Conservation (phyloP, 164 flowering plant genomes). For the Liquidambar formosana region DNA sequence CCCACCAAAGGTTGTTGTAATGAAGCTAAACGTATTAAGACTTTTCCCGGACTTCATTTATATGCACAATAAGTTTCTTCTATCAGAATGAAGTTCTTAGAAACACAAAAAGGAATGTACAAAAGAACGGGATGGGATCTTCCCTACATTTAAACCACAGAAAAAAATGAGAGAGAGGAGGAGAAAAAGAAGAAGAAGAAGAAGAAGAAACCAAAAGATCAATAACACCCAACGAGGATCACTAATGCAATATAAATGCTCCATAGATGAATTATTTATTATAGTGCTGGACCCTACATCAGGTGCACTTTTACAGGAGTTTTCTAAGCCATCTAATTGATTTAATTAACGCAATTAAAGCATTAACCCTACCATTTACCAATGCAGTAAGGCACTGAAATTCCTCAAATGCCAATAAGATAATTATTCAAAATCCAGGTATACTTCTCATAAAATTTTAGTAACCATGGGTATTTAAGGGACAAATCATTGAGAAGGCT, state of each 20-base stretch:
- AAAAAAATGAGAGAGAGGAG: too few species aligned
- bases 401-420: not conserved
- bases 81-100: too few species aligned
- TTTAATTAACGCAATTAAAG: not conserved
- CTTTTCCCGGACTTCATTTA: not conserved
- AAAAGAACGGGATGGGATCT: not conserved
- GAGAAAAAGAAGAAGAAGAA: not conserved
- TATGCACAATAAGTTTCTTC: not conserved
- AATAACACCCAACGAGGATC: not conserved
- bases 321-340: not conserved
- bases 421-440: not conserved
- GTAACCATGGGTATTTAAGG: not conserved
- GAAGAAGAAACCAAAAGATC: not conserved
- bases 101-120: not conserved
- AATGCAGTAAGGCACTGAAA: not conserved
- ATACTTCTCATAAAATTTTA: not conserved
- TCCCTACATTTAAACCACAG: not conserved
- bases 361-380: not conserved
- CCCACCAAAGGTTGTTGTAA: not conserved
- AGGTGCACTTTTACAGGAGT: not conserved
- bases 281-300: not conserved
- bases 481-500: not conserved
- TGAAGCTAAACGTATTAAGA: not conserved
- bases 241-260: not conserved
- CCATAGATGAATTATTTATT: not conserved